Conservation (phyloP, 2,329 filamentous ascomycete species). For the Sphaerulina musiva region DNA sequence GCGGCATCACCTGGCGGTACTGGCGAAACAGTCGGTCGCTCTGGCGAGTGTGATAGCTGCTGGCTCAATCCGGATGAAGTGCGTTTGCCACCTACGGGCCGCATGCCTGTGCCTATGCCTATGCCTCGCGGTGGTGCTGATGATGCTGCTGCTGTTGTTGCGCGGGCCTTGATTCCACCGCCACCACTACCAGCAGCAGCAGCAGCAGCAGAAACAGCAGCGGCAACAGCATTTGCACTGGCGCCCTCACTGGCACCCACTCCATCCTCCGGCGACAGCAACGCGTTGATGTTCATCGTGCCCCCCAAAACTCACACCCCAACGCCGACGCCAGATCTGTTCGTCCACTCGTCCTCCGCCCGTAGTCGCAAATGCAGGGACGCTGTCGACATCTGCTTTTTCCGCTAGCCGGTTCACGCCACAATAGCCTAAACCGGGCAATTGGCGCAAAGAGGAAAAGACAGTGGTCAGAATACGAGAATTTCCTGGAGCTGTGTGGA, state of each 20-base stretch:
- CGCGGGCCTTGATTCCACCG: slow-evolving; percentile 21
- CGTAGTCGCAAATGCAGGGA: slow-evolving; percentile 11
- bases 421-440: neutral
- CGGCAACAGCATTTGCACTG: neutral
- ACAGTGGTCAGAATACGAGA: neutral
- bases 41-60: slow-evolving; percentile 31
- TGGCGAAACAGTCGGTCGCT: slow-evolving; percentile 27
- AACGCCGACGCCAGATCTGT: slow-evolving; percentile 3
- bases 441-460: neutral
- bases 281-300: slow-evolving; percentile 45
- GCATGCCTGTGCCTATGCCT: slow-evolving; percentile 8
- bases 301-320: neutral
- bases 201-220: neutral
- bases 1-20: neutral
- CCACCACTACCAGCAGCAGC: too few relatives aligned
- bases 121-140: slow-evolving; percentile 11
- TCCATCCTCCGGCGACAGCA: slow-evolving; percentile 45
- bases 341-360: slow-evolving; percentile 11
- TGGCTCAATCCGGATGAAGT: slow-evolving; percentile 42
- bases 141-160: slow-evolving; percentile 25
- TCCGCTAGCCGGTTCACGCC: neutral
- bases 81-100: slow-evolving; percentile 26
- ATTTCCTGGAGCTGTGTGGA: neutral
- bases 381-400: slow-evolving; percentile 13
- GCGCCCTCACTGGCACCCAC: slow-evolving; percentile 14